Conservation (phyloP, 768 basidiomycete genomes). For the Gloeophyllum trabeum region DNA sequence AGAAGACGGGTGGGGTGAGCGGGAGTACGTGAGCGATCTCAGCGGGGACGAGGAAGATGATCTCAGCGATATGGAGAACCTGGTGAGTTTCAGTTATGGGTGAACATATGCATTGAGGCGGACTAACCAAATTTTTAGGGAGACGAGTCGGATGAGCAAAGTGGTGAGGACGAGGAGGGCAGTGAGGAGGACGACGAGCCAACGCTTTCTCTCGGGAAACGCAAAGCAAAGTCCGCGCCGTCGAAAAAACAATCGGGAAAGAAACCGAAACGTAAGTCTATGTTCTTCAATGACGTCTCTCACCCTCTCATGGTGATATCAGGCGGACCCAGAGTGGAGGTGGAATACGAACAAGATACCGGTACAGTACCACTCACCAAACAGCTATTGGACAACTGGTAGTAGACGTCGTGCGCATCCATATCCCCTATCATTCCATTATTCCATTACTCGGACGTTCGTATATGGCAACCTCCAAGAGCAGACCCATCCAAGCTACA, state of each 20-base stretch:
- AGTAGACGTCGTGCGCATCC: too few relatives aligned
- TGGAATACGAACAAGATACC: constrained; percentile 87
- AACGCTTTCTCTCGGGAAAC: constrained; percentile 55
- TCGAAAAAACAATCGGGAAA: constrained; percentile 31
- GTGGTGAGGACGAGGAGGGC: constrained; percentile 26
- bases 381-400: constrained; percentile 17
- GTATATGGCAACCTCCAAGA: too few relatives aligned
- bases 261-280: constrained; percentile 44
- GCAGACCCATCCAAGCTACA: too few relatives aligned
- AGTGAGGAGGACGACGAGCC: constrained; percentile 26
- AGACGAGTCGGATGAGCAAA: constrained; percentile 33
- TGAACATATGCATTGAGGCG: constrained; percentile 2
- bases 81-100: constrained; percentile 23
- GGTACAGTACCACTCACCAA: constrained; percentile 13
- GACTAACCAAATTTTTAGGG: constrained; percentile 30
- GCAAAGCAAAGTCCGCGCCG: constrained; percentile 27
- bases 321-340: constrained; percentile 79
- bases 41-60: constrained; percentile 48
- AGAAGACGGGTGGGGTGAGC: constrained; percentile 37
- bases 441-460: too few relatives aligned
- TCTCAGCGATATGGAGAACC: constrained; percentile 62
- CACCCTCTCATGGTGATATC: not conserved
- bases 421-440: too few relatives aligned
- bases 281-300: constrained; percentile 1
- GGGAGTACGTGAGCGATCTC: constrained; percentile 48